Evolutionary conservation across 2,329 filamentous ascomycete species (phyloP), one percentile per base, ranked within the genome.

Genomic region (Claviceps sp.): DNA sequence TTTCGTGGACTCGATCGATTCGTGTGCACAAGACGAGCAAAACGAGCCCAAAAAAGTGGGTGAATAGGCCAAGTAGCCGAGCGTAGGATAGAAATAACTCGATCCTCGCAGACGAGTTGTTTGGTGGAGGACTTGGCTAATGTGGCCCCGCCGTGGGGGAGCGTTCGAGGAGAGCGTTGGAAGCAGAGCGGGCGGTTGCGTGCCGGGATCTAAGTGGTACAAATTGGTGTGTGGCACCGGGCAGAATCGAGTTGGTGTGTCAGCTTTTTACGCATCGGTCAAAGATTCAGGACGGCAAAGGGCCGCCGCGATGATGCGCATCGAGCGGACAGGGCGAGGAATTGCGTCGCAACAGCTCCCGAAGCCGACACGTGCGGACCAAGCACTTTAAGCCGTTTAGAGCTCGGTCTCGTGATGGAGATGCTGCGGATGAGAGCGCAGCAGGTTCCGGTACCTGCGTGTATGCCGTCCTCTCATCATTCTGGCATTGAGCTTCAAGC

Each of bases 31-130:
- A 43, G 66, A 65, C 70, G 81, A 80, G 69, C 70, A 72, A 61
- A 82, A 82, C 61, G 75, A 86, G 82, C 78, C 78, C 74, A 82
- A 81, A 73, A 76, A 85, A 67, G 72, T 68, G 63, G 67, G 66
- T 64, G 59, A 69, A 70, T 65, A n/a, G 37, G 34, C 6, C 18
- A 41, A 41, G 4, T 24, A 37, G 38, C 9, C 22, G 37, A 18
- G n/a, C n/a, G 37, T 30, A 26, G 30, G 47, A 41, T 24, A 37
- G 20, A 20, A 48, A 54, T 51, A 43, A 48, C 9, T 44, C 40
- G 49, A 47, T 52, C 50, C 42, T 47, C 41, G 37, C 50, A 37
- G 53, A 52, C 47, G 37, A 50, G 43, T 50, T 51, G 50, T 54
- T 52, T 52, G 47, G 53, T 52, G 49, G 53, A 50, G 53, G 50